phyloP scores from a whole-genome alignment of 257 asterid genomes.

The Agastache rugosa region DNA sequence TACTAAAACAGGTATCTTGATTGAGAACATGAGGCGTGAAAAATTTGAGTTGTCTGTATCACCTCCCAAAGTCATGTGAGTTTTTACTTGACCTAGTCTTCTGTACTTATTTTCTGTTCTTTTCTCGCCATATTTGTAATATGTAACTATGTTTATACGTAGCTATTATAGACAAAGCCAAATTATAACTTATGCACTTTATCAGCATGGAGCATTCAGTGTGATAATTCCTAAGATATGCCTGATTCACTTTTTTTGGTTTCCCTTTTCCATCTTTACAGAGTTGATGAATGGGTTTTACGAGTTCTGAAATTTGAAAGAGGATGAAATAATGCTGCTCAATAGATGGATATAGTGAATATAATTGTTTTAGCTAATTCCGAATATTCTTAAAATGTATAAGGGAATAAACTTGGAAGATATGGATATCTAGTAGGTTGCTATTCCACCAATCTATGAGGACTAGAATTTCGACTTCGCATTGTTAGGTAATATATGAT shows the following conservation, averaged over 20 bases:
- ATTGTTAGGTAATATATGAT: neutral
- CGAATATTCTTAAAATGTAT: neutral
- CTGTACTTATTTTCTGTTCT: conserved; percentile 18
- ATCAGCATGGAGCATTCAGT: neutral
- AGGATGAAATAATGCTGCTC: conserved; percentile 3
- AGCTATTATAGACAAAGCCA: neutral
- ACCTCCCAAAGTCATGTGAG: conserved; percentile 99
- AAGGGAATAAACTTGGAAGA: neutral
- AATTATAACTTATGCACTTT: neutral
- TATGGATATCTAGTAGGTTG: conserved; percentile 8
- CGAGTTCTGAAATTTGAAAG: conserved; percentile 13
- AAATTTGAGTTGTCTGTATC: conserved; percentile 96
- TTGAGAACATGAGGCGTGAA: conserved; percentile 99
- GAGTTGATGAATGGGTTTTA: neutral
- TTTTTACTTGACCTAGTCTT: conserved; percentile 38
- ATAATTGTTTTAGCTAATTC: neutral
- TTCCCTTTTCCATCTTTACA: neutral
- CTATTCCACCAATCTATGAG: neutral
- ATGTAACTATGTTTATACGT: no score
- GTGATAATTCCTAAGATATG: neutral
- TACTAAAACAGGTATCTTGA: conserved; percentile 73
- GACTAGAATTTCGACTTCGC: neutral
- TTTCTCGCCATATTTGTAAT: neutral
- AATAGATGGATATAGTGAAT: conserved; percentile 8
- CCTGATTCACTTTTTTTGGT: neutral